Evolutionary conservation across 352 stramenopile species (phyloP).

Genomic region (Blastocystis sp.): DNA sequence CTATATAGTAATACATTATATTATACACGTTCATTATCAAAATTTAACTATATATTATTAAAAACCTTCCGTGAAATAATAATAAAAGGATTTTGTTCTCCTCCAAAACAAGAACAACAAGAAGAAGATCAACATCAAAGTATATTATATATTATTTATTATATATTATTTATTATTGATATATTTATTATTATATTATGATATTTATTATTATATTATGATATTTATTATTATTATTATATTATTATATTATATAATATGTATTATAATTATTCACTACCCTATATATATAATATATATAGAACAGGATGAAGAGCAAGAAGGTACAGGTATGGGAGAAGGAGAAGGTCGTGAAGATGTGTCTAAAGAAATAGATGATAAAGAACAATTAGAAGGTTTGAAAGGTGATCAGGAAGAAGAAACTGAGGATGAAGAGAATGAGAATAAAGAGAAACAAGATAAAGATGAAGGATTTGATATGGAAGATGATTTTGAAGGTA

Average conservation of each 20-base stretch:
- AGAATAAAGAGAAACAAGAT: slow-evolving; percentile 62
- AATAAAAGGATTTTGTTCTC: slow-evolving; percentile 33
- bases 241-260: no score
- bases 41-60: slow-evolving; percentile 27
- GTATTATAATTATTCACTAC: slow-evolving; percentile 87
- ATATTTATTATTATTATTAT: no score
- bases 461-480: slow-evolving; percentile 89
- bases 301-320: slow-evolving; percentile 48
- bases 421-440: slow-evolving; percentile 56
- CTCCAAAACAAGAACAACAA: slow-evolving; percentile 17
- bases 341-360: slow-evolving; percentile 95
- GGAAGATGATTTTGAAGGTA: slow-evolving; percentile 97
- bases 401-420: slow-evolving; percentile 66
- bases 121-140: slow-evolving; percentile 11
- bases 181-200: no score
- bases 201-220: no score
- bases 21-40: slow-evolving; percentile 29
- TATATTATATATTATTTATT: no score
- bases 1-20: no score
- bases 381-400: slow-evolving; percentile 94
- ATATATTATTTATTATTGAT: no score
- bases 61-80: slow-evolving; percentile 14
- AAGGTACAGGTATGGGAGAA: slow-evolving; percentile 97
- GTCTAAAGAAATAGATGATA: slow-evolving; percentile 94
- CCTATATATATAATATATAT: no score